A percentile compares a stretch with the other conserved stretches of the same genome.
Conservation (phyloP, 2,329 filamentous ascomycete genomes). For the Clarireedia hainanense region DNA sequence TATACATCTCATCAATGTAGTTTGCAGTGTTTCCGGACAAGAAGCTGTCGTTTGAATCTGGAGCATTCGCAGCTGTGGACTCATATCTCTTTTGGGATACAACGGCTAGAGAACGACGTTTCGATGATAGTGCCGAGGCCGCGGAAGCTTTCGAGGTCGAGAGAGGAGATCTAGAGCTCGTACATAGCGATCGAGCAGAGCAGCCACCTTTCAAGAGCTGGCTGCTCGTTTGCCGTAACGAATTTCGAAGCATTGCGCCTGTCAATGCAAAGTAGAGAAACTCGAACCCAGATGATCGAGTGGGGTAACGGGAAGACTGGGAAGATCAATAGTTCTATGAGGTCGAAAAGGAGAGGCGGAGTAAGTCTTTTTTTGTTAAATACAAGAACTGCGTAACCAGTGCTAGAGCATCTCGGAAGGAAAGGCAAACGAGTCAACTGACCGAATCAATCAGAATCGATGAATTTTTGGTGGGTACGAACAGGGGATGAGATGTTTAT, state of each 20-base stretch:
- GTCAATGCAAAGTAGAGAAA: slow-evolving; percentile 29
- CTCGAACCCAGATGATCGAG: neutral
- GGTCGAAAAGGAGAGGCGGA: slow-evolving; percentile 38
- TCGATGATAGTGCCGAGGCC: slow-evolving; percentile 36
- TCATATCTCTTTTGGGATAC: slow-evolving; percentile 45
- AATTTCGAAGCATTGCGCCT: slow-evolving; percentile 64
- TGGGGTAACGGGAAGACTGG: neutral
- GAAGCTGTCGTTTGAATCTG: slow-evolving; percentile 91
- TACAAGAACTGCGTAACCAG: slow-evolving; percentile 6
- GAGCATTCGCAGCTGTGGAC: slow-evolving; percentile 46
- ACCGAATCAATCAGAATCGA: slow-evolving; percentile 8
- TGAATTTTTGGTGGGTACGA: neutral
- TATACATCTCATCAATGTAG: slow-evolving; percentile 99
- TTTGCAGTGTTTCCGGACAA: slow-evolving; percentile 94
- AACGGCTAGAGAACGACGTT: slow-evolving; percentile 39
- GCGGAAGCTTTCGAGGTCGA: slow-evolving; percentile 30
- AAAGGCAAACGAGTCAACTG: slow-evolving; percentile 9
- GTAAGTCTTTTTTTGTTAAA: slow-evolving; percentile 34
- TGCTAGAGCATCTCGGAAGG: neutral
- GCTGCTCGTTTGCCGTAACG: slow-evolving; percentile 56
- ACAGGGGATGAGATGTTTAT: neutral
- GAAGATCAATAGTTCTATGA: neutral
- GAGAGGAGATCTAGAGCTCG: slow-evolving; percentile 35
- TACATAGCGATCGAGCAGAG: slow-evolving; percentile 27
- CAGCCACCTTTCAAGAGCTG: slow-evolving; percentile 52